phyloP scores from a whole-genome alignment of 2,329 filamentous ascomycete genomes.

The Pleurostoma richardsiae region DNA sequence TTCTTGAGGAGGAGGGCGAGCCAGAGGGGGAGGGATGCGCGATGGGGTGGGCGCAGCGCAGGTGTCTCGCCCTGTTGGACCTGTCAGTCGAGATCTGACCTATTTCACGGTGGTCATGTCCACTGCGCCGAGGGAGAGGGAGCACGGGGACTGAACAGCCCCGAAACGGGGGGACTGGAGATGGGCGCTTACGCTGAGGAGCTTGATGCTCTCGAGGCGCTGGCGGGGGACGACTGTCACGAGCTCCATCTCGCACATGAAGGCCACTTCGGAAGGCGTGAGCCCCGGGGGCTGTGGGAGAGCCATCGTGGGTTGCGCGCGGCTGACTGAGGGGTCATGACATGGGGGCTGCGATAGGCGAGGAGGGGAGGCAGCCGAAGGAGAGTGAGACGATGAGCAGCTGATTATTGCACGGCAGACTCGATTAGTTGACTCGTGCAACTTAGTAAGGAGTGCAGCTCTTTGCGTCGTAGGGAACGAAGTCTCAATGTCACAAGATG shows the following conservation, averaged over 20 bases:
- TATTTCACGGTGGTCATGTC: no score
- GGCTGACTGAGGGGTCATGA: constrained; percentile 2
- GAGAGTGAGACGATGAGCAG: no score
- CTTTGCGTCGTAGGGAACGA: no score
- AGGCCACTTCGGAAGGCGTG: constrained; percentile 83
- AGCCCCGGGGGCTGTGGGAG: constrained; percentile 51
- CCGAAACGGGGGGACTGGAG: no score
- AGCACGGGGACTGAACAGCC: not conserved
- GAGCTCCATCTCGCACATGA: constrained; percentile 95
- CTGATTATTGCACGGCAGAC: no score
- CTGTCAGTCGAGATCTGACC: not conserved
- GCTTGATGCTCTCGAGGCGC: constrained; percentile 75
- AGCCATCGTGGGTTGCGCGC: constrained; percentile 31
- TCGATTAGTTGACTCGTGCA: no score
- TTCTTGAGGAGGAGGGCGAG: constrained; percentile 92
- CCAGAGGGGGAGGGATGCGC: constrained; percentile 81
- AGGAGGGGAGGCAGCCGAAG: no score
- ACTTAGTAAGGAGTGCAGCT: no score
- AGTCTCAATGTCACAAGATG: no score
- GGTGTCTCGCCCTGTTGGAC: constrained; percentile 66
- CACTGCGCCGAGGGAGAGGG: not conserved
- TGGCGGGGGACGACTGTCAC: constrained; percentile 91
- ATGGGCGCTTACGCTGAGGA: constrained; percentile 69
- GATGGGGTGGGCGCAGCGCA: constrained; percentile 73
- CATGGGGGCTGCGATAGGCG: not conserved